Base-by-base conservation (phyloP, 2,329 filamentous ascomycete genomes). In the Penicillium oxalicum region DNA sequence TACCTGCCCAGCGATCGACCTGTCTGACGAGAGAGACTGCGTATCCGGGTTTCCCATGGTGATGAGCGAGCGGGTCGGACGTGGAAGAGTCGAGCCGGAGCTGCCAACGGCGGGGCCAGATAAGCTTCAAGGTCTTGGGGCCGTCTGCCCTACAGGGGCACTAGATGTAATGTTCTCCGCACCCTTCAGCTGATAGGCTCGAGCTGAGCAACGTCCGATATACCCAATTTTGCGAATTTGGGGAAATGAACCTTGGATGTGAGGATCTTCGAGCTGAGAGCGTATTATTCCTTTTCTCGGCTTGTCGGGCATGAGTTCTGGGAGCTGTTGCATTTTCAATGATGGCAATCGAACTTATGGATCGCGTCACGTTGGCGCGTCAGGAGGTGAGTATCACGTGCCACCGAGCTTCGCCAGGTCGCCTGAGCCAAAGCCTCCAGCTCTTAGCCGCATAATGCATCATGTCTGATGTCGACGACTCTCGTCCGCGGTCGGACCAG, bases 61-160 rank as follows among this genome's bases (percentile, higher is more conserved):
- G 48, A 61, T 62, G 35, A 67, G 67, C 9, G 65, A 65, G 41
- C 56, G 62, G 35, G 59, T 55, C 12, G 62, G 48, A 52, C 64
- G 59, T 39, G 63, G 50, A 39, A 47, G 54, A 49, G 62, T 58
- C 48, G 58, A 59, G 40, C 46, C 57, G 43, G 51, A 45, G 49
- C 48, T 57, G 60, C 59, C 49, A 28, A 59, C 57, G 36, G 57
- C 54, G 41, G 58, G 47, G 51, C 57, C 55, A 38, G 60, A 56
- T 51, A 55, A 58, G 38, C 46, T 47, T 44, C 18, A 18, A 18
- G 36, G 40, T 42, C 41, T 44, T 57, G 48, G 44, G 54, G 54
- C 37, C 62, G 62, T 57, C 61, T 65, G 48, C 50, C 48, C 50
- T 55, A 59, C 44, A 40, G 49, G 55, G 11, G 52, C 56, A 56